Percentiles rank a stretch among this genome's conserved stretches.
These are phyloP conservation scores for Nidula niveotomentosa DNA, from an alignment of 1,284 basidiomycete genomes.

Conservation along the genomic window DNA sequence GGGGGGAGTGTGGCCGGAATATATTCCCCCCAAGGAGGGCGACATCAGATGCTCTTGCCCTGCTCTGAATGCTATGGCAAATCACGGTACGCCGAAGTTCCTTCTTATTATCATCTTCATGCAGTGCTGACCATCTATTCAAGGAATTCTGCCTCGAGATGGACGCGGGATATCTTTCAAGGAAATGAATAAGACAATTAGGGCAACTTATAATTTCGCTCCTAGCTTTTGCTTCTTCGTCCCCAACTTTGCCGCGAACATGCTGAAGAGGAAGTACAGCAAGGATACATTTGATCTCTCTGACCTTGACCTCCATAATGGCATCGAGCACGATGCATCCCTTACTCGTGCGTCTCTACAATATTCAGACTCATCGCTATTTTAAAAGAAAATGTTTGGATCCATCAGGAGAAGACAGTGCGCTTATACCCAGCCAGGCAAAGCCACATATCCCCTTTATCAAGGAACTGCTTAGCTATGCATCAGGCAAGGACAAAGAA, in stretches of 20 bases:
- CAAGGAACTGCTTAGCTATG: slow-evolving; percentile 56
- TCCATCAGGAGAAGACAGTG: slow-evolving; percentile 55
- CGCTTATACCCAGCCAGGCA: slow-evolving; percentile 50
- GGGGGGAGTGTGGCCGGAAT: slow-evolving; percentile 72
- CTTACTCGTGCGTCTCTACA: slow-evolving; percentile 52
- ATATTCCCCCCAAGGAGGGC: slow-evolving; percentile 48
- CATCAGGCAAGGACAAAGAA: slow-evolving; percentile 53
- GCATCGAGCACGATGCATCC: slow-evolving; percentile 79
- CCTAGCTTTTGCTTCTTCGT: slow-evolving; percentile 66
- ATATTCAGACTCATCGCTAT: neutral
- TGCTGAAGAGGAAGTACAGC: slow-evolving; percentile 54
- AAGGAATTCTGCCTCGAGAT: slow-evolving; percentile 67
- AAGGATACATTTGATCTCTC: slow-evolving; percentile 61
- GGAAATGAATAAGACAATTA: slow-evolving; percentile 47
- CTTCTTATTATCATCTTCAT: neutral
- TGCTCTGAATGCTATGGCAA: slow-evolving; percentile 72
- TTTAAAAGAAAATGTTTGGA: neutral
- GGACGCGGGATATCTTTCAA: slow-evolving; percentile 68
- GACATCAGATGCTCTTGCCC: slow-evolving; percentile 74
- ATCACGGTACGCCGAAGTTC: slow-evolving; percentile 52
- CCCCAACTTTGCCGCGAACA: slow-evolving; percentile 54
- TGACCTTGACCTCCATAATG: slow-evolving; percentile 70
- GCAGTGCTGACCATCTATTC: neutral
- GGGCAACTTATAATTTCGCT: slow-evolving; percentile 66
- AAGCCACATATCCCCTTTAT: slow-evolving; percentile 48